Conservation (phyloP, 2,329 filamentous ascomycete genomes). For the Alternaria ventricosa region DNA sequence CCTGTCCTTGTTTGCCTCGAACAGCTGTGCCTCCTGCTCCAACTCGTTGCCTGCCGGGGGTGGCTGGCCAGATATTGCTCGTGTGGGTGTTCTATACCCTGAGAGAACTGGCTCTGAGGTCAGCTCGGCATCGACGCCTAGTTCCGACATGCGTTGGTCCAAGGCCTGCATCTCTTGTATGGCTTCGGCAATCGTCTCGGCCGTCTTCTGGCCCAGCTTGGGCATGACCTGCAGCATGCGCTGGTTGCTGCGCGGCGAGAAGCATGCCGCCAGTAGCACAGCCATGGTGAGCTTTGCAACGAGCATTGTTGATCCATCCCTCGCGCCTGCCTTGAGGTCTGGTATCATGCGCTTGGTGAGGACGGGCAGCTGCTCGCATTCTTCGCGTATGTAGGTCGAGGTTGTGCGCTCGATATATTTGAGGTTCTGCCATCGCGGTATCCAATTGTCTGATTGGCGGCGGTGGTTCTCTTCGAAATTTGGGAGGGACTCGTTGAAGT, state of each 20-base stretch:
- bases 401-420: slow-evolving; percentile 59
- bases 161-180: slow-evolving; percentile 50
- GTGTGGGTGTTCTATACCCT: slow-evolving; percentile 42
- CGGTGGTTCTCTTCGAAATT: slow-evolving; percentile 52
- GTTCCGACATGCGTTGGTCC: slow-evolving; percentile 44
- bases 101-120: slow-evolving; percentile 42
- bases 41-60: slow-evolving; percentile 48
- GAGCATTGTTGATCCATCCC: slow-evolving; percentile 52
- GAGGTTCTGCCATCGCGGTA: slow-evolving; percentile 60
- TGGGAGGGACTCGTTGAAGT: slow-evolving; percentile 57
- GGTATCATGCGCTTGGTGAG: slow-evolving; percentile 51
- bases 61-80: slow-evolving; percentile 36
- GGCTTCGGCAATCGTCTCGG: slow-evolving; percentile 47
- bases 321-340: slow-evolving; percentile 57
- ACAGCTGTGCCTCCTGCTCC: slow-evolving; percentile 58
- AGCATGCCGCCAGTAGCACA: slow-evolving; percentile 57
- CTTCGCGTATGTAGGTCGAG: slow-evolving; percentile 57
- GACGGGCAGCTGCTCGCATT: slow-evolving; percentile 50
- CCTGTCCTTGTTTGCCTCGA: slow-evolving; percentile 57
- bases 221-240: slow-evolving; percentile 54
- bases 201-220: slow-evolving; percentile 45
- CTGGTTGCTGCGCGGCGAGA: slow-evolving; percentile 56
- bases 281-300: slow-evolving; percentile 55
- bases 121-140: slow-evolving; percentile 45
- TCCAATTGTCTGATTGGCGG: slow-evolving; percentile 56